phyloP scores from a whole-genome alignment of 805 yeast genomes.

The Kazachstania taianensis region DNA sequence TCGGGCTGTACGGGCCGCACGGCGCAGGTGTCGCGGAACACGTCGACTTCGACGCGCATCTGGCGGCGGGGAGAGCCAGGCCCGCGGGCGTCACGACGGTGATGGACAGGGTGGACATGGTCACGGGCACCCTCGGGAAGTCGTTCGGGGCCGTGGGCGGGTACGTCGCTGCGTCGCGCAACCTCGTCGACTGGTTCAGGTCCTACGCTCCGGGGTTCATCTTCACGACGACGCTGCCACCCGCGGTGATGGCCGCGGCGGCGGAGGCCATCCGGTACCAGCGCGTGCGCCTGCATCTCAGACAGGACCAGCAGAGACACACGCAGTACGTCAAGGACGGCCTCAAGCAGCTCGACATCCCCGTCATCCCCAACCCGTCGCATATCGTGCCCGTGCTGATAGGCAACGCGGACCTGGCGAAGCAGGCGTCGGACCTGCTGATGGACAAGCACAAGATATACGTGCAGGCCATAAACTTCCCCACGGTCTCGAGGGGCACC shows the following conservation, averaged over 20 bases:
- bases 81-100: conserved; percentile 43
- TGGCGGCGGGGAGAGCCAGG: conserved; percentile 50
- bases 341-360: conserved; percentile 65
- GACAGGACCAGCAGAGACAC: conserved; percentile 76
- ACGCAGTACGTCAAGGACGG: conserved; percentile 75
- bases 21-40: conserved; percentile 99
- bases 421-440: conserved; percentile 80
- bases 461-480: conserved; percentile 97
- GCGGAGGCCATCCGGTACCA: conserved; percentile 78
- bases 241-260: conserved; percentile 96
- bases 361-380: conserved; percentile 94
- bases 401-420: conserved; percentile 91
- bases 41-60: conserved; percentile 76
- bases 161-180: conserved; percentile 81
- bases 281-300: conserved; percentile 62
- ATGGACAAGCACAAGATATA: conserved; percentile 78
- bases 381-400: conserved; percentile 93
- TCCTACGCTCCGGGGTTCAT: conserved; percentile 96
- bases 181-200: conserved; percentile 88
- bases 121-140: conserved; percentile 96
- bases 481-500: conserved; percentile 91
- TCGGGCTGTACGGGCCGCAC: conserved; percentile 97
- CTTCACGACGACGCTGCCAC: conserved; percentile 94
- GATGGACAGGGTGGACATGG: conserved; percentile 86
- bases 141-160: conserved; percentile 98